Base-by-base conservation (phyloP, 23 red algal species). In the Gracilaria gracilis region DNA sequence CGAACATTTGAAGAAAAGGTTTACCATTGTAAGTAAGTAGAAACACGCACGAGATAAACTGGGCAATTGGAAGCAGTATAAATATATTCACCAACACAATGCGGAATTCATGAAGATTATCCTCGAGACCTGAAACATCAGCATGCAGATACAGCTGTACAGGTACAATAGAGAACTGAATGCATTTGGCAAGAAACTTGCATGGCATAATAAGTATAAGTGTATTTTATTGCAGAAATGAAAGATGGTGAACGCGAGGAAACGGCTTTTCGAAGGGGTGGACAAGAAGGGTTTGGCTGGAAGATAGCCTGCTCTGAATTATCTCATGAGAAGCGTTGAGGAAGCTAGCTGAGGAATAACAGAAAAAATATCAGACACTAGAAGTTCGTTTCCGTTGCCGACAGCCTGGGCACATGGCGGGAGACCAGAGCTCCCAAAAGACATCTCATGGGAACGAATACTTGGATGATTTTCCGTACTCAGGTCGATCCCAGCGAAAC, bases 1-100 rank as follows among this genome's bases (percentile, higher is more conserved):
- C 13, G 36, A 46, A 15, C 47, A 17, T 40, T 4, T 83, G 33
- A 0, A 65, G 0, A 67, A 59, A 9, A 36, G 48, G 24, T 59
- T 33, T 64, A 65, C 9, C 20, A 83, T 16, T 33, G 61, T 83
- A 21, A 65, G 67, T 29, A 83, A 83, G 20, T 57, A 83, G 27
- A 83, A 83, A 83, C 32, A 37, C 39, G 0, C 80, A 6, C n/a
- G 80, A 35, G 35, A 83, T 33, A 83, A 83, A 62, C 57, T 83
- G 0, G 47, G 33, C n/a, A 42, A 65, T 11, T 83, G 57, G 57
- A 83, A 62, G 36, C 80, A 83, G 39, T 42, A 57, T 9, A 83
- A 64, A 23, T 29, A 64, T 24, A 57, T 83, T 19, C 29, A 37
- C 0, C 21, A 46, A 64, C 40, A 25, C 53, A 83, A 67, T 35